Evolutionary conservation across 2,329 filamentous ascomycete genomes (phyloP).

Genomic region (Hymenoscyphus fructigenus): DNA sequence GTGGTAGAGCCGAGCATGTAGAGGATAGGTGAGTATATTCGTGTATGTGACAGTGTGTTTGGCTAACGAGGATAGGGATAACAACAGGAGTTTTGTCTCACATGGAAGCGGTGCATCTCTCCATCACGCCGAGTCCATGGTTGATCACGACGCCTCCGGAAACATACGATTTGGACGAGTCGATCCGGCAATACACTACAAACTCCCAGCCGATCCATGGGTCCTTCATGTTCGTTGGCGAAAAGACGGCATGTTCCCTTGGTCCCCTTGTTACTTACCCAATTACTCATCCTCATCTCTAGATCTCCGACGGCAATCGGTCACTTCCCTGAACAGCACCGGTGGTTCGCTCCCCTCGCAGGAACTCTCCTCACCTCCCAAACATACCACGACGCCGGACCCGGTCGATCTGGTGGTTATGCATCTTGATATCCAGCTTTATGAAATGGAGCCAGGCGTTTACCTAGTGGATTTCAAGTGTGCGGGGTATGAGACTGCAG

Average conservation of each 20-base stretch:
- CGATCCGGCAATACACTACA: slow-evolving; percentile 65
- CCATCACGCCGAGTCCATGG: slow-evolving; percentile 40
- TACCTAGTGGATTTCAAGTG: slow-evolving; percentile 99
- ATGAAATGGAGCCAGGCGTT: slow-evolving; percentile 87
- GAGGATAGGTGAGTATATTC: slow-evolving; percentile 40
- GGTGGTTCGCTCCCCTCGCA: slow-evolving; percentile 33
- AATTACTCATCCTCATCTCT: slow-evolving; percentile 50
- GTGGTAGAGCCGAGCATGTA: slow-evolving; percentile 42
- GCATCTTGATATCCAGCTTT: slow-evolving; percentile 94
- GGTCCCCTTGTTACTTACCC: slow-evolving; percentile 46
- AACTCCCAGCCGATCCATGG: slow-evolving; percentile 91
- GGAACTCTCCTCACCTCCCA: slow-evolving; percentile 26
- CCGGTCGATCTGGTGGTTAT: slow-evolving; percentile 63
- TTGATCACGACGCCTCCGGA: slow-evolving; percentile 29
- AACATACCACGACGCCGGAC: slow-evolving; percentile 11
- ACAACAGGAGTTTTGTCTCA: slow-evolving; percentile 43
- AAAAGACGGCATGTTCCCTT: slow-evolving; percentile 70
- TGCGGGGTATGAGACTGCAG: slow-evolving; percentile 82
- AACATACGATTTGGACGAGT: slow-evolving; percentile 36
- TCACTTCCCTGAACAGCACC: slow-evolving; percentile 36
- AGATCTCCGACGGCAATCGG: slow-evolving; percentile 43
- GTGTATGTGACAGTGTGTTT: background rate
- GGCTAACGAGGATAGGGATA: slow-evolving; percentile 31
- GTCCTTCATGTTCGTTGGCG: slow-evolving; percentile 88
- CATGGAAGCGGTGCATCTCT: slow-evolving; percentile 38